These are phyloP conservation scores for Discostella stelligeroides DNA, from an alignment of 108 stramenopile genomes.

Conservation along the genomic window DNA sequence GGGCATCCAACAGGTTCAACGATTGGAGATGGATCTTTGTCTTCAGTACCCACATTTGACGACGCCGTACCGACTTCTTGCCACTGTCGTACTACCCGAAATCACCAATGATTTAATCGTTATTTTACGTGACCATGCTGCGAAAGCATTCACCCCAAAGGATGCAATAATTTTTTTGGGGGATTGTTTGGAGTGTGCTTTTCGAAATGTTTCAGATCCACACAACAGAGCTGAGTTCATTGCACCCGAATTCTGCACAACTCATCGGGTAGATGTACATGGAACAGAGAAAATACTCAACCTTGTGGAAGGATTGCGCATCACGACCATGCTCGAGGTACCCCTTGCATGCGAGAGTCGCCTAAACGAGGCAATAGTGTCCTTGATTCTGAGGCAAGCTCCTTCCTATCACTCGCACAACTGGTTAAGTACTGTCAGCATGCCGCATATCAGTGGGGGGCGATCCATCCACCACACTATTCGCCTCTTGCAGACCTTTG, in stretches of 20 bases:
- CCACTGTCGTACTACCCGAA: constrained; percentile 45
- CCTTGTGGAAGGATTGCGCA: constrained; percentile 5
- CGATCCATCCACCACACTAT: constrained; percentile 53
- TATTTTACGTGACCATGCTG: constrained; percentile 30
- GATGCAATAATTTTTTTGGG: constrained; percentile 48
- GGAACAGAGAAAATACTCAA: constrained; percentile 27
- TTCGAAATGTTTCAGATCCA: constrained; percentile 41
- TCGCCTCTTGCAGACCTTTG: constrained; percentile 48
- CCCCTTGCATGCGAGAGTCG: constrained; percentile 29
- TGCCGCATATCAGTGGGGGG: constrained; percentile 41
- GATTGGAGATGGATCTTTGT: constrained; percentile 45
- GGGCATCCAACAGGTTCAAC: constrained; percentile 51
- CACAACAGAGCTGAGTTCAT: constrained; percentile 22
- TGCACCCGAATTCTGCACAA: constrained; percentile 37
- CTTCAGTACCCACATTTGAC: constrained; percentile 47
- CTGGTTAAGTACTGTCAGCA: constrained; percentile 32
- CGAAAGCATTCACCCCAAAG: constrained; percentile 3
- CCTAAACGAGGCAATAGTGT: not conserved
- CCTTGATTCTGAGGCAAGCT: too few relatives aligned
- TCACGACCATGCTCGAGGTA: constrained; percentile 26
- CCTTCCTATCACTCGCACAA: constrained; percentile 9
- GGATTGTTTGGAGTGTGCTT: constrained; percentile 53
- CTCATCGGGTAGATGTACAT: constrained; percentile 24
- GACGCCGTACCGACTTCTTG: constrained; percentile 49
- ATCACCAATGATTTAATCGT: constrained; percentile 28